phyloP scores from a whole-genome alignment of 495 filamentous ascomycete species.

The Terfezia claveryi region DNA sequence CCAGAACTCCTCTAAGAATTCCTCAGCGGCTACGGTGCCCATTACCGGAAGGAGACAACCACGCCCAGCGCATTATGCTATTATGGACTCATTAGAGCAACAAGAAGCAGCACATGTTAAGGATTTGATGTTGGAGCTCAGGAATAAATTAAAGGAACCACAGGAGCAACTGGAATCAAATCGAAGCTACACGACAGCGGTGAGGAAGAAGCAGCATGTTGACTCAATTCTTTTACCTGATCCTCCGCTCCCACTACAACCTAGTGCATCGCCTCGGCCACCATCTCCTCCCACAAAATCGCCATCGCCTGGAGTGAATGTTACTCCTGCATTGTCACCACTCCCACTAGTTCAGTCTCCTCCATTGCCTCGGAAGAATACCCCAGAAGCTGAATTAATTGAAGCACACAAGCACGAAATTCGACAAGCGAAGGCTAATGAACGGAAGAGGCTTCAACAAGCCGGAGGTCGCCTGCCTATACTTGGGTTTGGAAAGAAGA shows the following conservation, averaged over 20 bases:
- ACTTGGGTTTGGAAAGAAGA: neutral
- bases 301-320: slow-evolving; percentile 6
- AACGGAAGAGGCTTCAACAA: slow-evolving; percentile 13
- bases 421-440: slow-evolving; percentile 13
- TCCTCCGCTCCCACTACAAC: slow-evolving; percentile 20
- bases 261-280: slow-evolving; percentile 23
- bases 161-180: neutral
- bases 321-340: slow-evolving; percentile 8
- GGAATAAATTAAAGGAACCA: slow-evolving; percentile 3
- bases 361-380: slow-evolving; percentile 5
- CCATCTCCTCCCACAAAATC: slow-evolving; percentile 22
- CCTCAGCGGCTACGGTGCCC: neutral
- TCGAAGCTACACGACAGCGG: slow-evolving; percentile 7
- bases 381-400: neutral
- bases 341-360: slow-evolving; percentile 14
- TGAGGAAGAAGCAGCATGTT: slow-evolving; percentile 22
- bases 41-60: slow-evolving; percentile 1
- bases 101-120: slow-evolving; percentile 36
- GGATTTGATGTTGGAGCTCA: slow-evolving; percentile 17
- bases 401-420: slow-evolving; percentile 6
- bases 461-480: neutral
- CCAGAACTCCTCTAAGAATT: neutral
- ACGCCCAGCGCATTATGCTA: slow-evolving; percentile 49
- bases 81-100: slow-evolving; percentile 52
- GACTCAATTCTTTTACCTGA: slow-evolving; percentile 34